Evolutionary conservation across 2,329 filamentous ascomycete species (phyloP), one percentile per base, ranked within the genome.

Genomic region (Xylariaceae sp.): DNA sequence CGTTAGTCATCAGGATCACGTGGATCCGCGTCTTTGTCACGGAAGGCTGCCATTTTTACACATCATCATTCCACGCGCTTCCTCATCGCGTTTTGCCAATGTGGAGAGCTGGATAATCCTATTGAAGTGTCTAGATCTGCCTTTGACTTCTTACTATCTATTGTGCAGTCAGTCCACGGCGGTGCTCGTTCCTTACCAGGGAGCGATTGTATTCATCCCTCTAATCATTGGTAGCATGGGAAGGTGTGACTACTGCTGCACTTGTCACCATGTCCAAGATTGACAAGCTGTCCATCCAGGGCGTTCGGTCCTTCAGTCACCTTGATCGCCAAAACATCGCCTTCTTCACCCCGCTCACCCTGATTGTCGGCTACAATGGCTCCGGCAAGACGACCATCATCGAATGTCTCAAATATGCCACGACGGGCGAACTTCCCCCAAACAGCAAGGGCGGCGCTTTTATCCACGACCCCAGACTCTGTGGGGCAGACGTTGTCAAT

Each of bases 331-430:
- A 96, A 65, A 83, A 77, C 26, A 94, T 97, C 46, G 75, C 84
- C 52, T 97, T 98, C 62, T 81, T 88, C 50, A 84, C 86, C 1
- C 94, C 92, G 17, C 74, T 98, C 40, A 98, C 92, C 9, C 75
- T 98, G 46, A 98, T 98, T 52, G 94, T 98, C 42, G 92, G 92
- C 42, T 87, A 88, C 65, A 98, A 98, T 68, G 92, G 92, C 39
- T 97, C 90, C 1, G 92, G 92, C 46, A 98, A 98, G 69, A 98
- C 92, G 8, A 97, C 92, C 41, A 95, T 98, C 59, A 98, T 98
- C 64, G 92, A 98, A 64, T 94, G 88, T 61, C 83, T 98, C 57
- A 96, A 96, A 60, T 98, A 96, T 79, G 89, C 87, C 36, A 96
- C 94, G 13, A 96, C 89, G 6, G 94, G 92, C 40, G 85, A 94